phyloP scores from a whole-genome alignment of 2,329 filamentous ascomycete species.

The Graphium sp. region DNA sequence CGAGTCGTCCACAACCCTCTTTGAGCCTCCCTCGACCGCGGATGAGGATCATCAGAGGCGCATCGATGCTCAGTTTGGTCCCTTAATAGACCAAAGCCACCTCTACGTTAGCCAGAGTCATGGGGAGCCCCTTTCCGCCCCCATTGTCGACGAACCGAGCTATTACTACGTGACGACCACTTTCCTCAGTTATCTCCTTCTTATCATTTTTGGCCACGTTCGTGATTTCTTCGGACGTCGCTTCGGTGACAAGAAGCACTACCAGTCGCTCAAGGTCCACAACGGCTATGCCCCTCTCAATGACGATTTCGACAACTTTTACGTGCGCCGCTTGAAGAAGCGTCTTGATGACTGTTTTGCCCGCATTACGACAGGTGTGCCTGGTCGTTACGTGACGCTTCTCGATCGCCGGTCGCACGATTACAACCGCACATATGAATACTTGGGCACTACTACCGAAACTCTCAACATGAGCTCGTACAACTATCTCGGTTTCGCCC shows the following conservation, averaged over 20 bases:
- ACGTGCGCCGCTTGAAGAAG: constrained; percentile 80
- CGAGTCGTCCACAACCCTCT: constrained; percentile 53
- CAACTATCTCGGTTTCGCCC: constrained; percentile 96
- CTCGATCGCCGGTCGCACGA: constrained; percentile 83
- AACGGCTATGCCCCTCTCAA: constrained; percentile 93
- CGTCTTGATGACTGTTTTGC: constrained; percentile 96
- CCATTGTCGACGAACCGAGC: constrained; percentile 85
- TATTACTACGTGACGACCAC: constrained; percentile 96
- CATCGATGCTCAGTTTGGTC: constrained; percentile 82
- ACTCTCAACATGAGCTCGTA: constrained; percentile 98
- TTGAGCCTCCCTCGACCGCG: constrained; percentile 72
- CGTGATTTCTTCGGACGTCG: constrained; percentile 96
- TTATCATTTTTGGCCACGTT: constrained; percentile 90
- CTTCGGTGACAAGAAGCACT: constrained; percentile 68
- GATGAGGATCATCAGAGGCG: constrained; percentile 62
- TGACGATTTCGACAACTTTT: constrained; percentile 98
- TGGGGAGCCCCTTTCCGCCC: constrained; percentile 62
- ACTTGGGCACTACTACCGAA: constrained; percentile 81
- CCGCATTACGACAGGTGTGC: constrained; percentile 80
- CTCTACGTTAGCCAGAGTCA: constrained; percentile 80
- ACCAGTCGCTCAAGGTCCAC: constrained; percentile 63
- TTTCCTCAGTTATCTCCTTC: constrained; percentile 92
- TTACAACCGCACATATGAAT: constrained; percentile 78
- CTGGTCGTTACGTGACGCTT: constrained; percentile 83
- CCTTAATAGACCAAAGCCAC: constrained; percentile 63